A percentile compares a stretch with the other conserved stretches of the same genome.
Evolutionary conservation across 495 filamentous ascomycete species (phyloP).

Genomic region (Penicillium macrosclerotiorum): DNA sequence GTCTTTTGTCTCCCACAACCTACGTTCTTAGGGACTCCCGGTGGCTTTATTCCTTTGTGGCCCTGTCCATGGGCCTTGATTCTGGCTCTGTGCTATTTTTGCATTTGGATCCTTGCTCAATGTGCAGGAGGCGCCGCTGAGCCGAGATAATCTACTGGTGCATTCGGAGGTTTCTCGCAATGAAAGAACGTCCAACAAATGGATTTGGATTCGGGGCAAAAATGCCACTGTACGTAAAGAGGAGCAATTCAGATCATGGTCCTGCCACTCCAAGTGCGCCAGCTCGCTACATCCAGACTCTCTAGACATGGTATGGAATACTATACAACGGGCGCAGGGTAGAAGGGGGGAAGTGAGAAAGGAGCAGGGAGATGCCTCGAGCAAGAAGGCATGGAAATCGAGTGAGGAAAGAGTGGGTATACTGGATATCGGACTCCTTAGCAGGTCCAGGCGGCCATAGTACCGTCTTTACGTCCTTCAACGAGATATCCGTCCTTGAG

Average conservation of each 20-base stretch:
- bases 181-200: neutral
- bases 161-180: neutral
- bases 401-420: conserved; percentile 2
- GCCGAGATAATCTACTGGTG: too few relatives aligned
- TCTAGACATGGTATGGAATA: conserved; percentile 24
- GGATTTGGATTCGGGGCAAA: conserved; percentile 2
- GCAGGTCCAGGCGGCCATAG: conserved; percentile 91
- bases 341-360: conserved; percentile 1
- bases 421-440: conserved; percentile 30
- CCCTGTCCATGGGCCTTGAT: neutral
- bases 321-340: conserved; percentile 24
- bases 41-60: neutral
- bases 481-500: conserved; percentile 93
- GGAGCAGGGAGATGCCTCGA: conserved; percentile 3
- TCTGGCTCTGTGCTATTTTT: conserved; percentile 3
- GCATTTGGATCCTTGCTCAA: too few relatives aligned
- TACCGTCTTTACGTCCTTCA: conserved; percentile 84
- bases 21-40: too few relatives aligned
- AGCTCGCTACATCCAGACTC: conserved; percentile 17
- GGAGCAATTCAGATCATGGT: conserved; percentile 8
- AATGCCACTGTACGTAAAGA: conserved; percentile 10
- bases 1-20: neutral
- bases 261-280: conserved; percentile 13
- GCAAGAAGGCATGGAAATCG: conserved; percentile 1
- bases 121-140: too few relatives aligned